Evolutionary conservation across 1,139 yeast genomes (phyloP).

Genomic region (Nakaseomyces uthaithaninus): DNA sequence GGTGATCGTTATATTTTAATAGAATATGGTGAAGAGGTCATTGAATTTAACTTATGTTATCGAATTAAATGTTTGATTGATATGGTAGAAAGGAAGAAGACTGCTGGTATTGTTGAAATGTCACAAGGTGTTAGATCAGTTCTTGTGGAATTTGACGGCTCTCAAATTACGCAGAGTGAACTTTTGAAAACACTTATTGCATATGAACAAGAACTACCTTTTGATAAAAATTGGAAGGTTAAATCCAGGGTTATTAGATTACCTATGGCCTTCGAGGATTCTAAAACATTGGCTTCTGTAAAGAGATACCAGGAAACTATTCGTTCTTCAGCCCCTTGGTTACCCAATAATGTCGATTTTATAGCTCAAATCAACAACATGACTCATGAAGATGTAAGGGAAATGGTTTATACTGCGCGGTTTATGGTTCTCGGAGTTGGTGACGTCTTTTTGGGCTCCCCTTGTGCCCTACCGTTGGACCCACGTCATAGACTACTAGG

Average conservation of each 20-base stretch:
- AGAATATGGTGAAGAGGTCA: constrained; percentile 81
- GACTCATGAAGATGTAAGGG: constrained; percentile 64
- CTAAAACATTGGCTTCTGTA: constrained; percentile 80
- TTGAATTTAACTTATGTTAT: constrained; percentile 80
- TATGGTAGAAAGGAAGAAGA: constrained; percentile 54
- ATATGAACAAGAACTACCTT: constrained; percentile 65
- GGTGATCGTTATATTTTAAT: constrained; percentile 89
- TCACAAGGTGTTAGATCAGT: constrained; percentile 96
- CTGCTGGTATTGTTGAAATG: constrained; percentile 84
- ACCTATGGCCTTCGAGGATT: constrained; percentile 96
- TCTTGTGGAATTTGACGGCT: constrained; percentile 69
- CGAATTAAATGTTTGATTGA: constrained; percentile 77
- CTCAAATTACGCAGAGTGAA: constrained; percentile 48
- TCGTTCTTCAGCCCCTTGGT: constrained; percentile 90
- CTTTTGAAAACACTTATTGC: constrained; percentile 58
- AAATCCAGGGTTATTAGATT: constrained; percentile 72
- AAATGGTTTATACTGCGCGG: constrained; percentile 79
- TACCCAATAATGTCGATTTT: constrained; percentile 94
- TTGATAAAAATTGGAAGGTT: constrained; percentile 76
- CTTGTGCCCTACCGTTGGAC: constrained; percentile 96
- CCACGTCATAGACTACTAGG: constrained; percentile 92
- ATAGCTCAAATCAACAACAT: constrained; percentile 81
- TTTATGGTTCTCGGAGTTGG: constrained; percentile 92
- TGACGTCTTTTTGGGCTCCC: constrained; percentile 95
- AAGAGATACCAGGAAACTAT: constrained; percentile 88